Conservation (phyloP, 176 grass and related monocot species). For the Oryza meyeriana region DNA sequence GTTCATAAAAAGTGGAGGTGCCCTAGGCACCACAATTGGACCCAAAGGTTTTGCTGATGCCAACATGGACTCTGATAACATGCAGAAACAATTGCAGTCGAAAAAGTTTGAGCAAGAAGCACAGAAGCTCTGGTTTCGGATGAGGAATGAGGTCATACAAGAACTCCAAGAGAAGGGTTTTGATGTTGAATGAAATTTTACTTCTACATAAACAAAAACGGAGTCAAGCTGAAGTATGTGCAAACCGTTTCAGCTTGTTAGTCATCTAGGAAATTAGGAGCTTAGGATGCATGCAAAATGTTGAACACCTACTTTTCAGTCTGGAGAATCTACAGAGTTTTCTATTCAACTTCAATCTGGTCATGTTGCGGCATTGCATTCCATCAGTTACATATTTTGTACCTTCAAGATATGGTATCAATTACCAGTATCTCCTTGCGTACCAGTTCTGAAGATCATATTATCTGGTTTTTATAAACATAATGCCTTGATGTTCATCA, state of each 20-base stretch:
- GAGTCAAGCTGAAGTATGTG: not conserved
- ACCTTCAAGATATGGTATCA: not conserved
- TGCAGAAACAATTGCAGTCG: slow-evolving; percentile 78
- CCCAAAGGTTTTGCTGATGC: slow-evolving; percentile 78
- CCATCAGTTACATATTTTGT: not conserved
- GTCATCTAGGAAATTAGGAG: not conserved
- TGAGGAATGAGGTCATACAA: slow-evolving; percentile 83
- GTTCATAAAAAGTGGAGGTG: slow-evolving; percentile 75
- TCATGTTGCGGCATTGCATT: not conserved
- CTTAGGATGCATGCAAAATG: slow-evolving; percentile 1
- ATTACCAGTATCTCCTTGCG: not conserved
- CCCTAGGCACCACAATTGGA: slow-evolving; percentile 69
- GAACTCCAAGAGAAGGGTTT: slow-evolving; percentile 91
- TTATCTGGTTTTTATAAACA: not conserved
- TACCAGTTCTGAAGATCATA: not conserved
- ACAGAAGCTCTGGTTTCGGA: slow-evolving; percentile 73
- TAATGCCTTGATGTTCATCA: not conserved
- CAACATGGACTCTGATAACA: slow-evolving; percentile 65
- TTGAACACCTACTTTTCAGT: not conserved
- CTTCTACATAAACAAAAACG: not conserved
- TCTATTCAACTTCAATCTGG: not conserved
- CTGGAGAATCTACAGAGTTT: not conserved
- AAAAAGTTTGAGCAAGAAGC: slow-evolving; percentile 88
- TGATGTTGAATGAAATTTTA: slow-evolving; percentile 54
- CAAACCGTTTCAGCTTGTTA: not conserved